phyloP scores from a whole-genome alignment of 257 asterid genomes.

The Verbascum thapsus region DNA sequence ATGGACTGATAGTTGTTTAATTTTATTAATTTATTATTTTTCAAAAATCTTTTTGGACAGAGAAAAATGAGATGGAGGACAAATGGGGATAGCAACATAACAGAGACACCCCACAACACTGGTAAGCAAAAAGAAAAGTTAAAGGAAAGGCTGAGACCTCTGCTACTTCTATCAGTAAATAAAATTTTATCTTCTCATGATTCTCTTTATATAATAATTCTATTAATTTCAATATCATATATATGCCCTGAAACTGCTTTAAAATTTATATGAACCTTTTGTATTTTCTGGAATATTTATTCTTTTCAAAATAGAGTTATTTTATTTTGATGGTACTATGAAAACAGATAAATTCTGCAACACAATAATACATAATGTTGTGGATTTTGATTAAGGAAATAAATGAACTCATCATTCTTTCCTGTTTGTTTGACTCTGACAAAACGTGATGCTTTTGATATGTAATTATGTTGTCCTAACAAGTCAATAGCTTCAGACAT shows the following conservation, averaged over 20 bases:
- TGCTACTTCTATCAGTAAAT: too few species aligned
- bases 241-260: neutral
- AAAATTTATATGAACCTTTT: slow-evolving; percentile 17
- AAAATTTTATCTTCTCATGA: slow-evolving; percentile 33
- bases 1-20: neutral
- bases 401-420: slow-evolving; percentile 2
- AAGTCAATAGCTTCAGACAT: slow-evolving; percentile 37
- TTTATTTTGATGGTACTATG: slow-evolving; percentile 40
- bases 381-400: slow-evolving; percentile 23
- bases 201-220: slow-evolving; percentile 25
- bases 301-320: slow-evolving; percentile 26
- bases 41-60: neutral
- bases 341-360: slow-evolving; percentile 20
- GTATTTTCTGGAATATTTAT: slow-evolving; percentile 26
- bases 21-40: neutral
- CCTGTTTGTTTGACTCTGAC: slow-evolving; percentile 32
- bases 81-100: slow-evolving; percentile 30
- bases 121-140: neutral
- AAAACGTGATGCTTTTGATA: slow-evolving; percentile 38
- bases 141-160: slow-evolving; percentile 50
- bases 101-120: slow-evolving; percentile 21
- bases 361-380: neutral
- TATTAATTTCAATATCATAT: too few species aligned
- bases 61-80: slow-evolving; percentile 20
- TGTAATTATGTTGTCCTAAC: slow-evolving; percentile 35